Evolutionary conservation across 805 yeast genomes (phyloP), one percentile per base, ranked within the genome.

Genomic region (Candida ipomoeae): DNA sequence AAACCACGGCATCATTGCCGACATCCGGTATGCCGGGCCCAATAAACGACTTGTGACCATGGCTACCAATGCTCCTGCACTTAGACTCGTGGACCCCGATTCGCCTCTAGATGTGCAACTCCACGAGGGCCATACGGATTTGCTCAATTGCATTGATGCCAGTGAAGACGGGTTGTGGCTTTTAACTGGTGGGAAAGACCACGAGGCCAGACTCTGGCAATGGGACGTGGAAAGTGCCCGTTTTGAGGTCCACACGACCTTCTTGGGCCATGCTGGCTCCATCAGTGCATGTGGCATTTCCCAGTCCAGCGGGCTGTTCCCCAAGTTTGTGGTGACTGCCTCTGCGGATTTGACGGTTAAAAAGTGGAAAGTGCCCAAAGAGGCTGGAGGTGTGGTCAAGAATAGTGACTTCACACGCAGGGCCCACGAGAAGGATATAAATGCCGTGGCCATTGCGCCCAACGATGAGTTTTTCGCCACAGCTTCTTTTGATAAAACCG

Each of bases 381-480:
- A 68, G n/a, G 52, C 55, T 1, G 59, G 60, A 54, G 47, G 34
- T 59, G 49, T 62, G 3, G 75, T 87, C 6, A 82, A 77, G 58
- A 71, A 76, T 2, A 87, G 97, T 2, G 89, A 84, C 48, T 94
- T 85, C 67, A 94, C 99, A 0, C 82, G 97, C 74, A 82, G 91
- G 62, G 98, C 97, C 1, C 99, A 94, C 66, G 98, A 94, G 49
- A 94, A 92, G 66, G 97, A 94, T 67, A 94, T 94, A 53, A 95
- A 94, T 62, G 80, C 92, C 2, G 71, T 94, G 48, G 97, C 90
- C 56, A 75, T 94, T 3, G 79, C 97, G n/a, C 96, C 97, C 15
- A 89, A 90, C 62, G 95, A 92, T 67, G 85, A 84, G 55, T 74
- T 78, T 46, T 84, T 94, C 62, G 98, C 96, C 0, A 86, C 97